Base-by-base conservation (phyloP, 495 filamentous ascomycete genomes). In the Hyaloscypha hepaticicola region DNA sequence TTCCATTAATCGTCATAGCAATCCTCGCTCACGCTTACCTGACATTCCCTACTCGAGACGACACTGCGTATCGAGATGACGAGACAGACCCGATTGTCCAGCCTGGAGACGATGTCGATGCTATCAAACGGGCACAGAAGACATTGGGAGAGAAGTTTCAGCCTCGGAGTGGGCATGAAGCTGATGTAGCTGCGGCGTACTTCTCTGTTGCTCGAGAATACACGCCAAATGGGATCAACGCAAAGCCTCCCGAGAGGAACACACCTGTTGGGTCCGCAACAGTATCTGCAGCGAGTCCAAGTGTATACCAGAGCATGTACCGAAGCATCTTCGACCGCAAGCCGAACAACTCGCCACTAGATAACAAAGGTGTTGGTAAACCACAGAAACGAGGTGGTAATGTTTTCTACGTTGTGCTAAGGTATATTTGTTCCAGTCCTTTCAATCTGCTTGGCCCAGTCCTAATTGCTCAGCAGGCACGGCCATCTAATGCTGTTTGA, bases 231-330 rank as follows among this genome's bases (percentile, higher is more conserved):
- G 93, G 92, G 55, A 86, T 94, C 68, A 96, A 95, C 78, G 94
- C 92, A 45, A 91, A 93, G 76, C 94, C 93, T 4, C 93, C 92
- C 65, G 93, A 97, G 74, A 83, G 93, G 60, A 88, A 86, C 41
- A 95, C 92, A 2, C 92, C 93, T 12, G 84, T 90, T 9, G 91
- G 90, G 14, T 86, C 87, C 57, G 75, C 83, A 56, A 81, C 80
- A 27, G 79, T 85, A 6, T 85, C 86, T 29, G 76, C 88, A 11
- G 90, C 91, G 66, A 96, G 91, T 73, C 92, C 89, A 45, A 96
- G 91, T 70, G 93, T 99, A 28, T 97, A 98, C 72, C 96, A 98
- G 82, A 87, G 89, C 73, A 97, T 99, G 95, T 98, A 98, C 74
- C 81, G 93, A 69, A 96, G 90, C 75, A 85, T 99, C 52, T 99